These are phyloP conservation scores for Phialophora tarda DNA, from an alignment of 2,329 filamentous ascomycete species.

Conservation along the genomic window DNA sequence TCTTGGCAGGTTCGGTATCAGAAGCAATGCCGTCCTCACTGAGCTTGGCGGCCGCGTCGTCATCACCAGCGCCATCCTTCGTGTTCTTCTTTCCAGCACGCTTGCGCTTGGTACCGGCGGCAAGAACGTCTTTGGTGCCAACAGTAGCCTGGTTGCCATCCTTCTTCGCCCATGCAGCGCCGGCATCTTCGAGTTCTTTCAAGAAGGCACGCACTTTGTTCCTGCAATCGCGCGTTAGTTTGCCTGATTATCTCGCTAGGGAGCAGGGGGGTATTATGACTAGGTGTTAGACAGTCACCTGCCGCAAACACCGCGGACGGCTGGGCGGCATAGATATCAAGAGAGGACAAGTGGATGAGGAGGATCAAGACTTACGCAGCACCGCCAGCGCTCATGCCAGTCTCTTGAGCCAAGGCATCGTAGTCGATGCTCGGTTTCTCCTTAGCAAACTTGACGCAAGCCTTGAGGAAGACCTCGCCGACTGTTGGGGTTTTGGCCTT, in stretches of 20 bases:
- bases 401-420: conserved; percentile 28
- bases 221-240: conserved; percentile 17
- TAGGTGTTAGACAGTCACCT: no score
- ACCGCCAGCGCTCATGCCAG: conserved; percentile 36
- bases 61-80: conserved; percentile 19
- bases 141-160: conserved; percentile 5
- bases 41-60: neutral
- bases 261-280: no score
- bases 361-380: conserved; percentile 35
- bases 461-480: conserved; percentile 33
- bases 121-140: neutral
- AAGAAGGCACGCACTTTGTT: conserved; percentile 39
- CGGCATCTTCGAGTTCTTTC: conserved; percentile 24
- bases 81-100: conserved; percentile 19
- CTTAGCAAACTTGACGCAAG: conserved; percentile 35
- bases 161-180: conserved; percentile 2
- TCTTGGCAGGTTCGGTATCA: conserved; percentile 6
- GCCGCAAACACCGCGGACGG: no score
- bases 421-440: conserved; percentile 35
- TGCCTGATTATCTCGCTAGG: neutral
- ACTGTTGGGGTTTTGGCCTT: conserved; percentile 4
- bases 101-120: conserved; percentile 29
- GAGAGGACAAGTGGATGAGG: neutral
- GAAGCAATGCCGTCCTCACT: neutral
- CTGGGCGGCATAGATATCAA: no score